A percentile compares a stretch with the other conserved stretches of the same genome.
phyloP scores from a whole-genome alignment of 2,329 filamentous ascomycete species.

The Acephala macrosclerotiorum region DNA sequence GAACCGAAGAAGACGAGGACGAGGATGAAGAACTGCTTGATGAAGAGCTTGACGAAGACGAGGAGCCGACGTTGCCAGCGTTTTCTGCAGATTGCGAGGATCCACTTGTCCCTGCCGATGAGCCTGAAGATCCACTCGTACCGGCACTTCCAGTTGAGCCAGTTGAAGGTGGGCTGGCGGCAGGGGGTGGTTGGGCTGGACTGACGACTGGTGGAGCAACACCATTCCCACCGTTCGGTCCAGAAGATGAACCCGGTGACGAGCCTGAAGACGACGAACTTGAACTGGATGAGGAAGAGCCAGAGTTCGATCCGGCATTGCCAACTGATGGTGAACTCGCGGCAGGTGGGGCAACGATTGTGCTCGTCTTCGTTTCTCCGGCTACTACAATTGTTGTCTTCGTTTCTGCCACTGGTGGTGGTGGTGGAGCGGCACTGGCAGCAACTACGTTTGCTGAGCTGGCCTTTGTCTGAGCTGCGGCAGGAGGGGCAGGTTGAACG shows the following conservation, averaged over 20 bases:
- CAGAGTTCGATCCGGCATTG: conserved; percentile 3
- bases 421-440: not conserved
- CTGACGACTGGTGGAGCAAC: not conserved
- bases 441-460: not conserved
- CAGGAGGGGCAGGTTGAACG: not conserved
- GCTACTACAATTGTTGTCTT: not conserved
- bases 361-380: not conserved
- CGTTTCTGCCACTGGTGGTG: no score
- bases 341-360: not conserved
- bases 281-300: conserved; percentile 3
- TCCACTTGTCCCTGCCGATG: conserved; percentile 7
- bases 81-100: not conserved
- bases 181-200: not conserved
- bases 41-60: conserved; percentile 21
- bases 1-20: conserved; percentile 23
- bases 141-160: conserved; percentile 6
- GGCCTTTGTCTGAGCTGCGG: not conserved
- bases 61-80: conserved; percentile 7
- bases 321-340: not conserved
- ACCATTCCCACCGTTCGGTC: not conserved
- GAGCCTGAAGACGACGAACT: not conserved
- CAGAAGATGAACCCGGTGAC: not conserved
- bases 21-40: conserved; percentile 22
- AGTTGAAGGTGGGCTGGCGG: conserved; percentile 1
- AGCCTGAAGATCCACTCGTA: conserved; percentile 16